Evolutionary conservation across 2,329 filamentous ascomycete genomes (phyloP).

Genomic region (Lachnellula willkommii): DNA sequence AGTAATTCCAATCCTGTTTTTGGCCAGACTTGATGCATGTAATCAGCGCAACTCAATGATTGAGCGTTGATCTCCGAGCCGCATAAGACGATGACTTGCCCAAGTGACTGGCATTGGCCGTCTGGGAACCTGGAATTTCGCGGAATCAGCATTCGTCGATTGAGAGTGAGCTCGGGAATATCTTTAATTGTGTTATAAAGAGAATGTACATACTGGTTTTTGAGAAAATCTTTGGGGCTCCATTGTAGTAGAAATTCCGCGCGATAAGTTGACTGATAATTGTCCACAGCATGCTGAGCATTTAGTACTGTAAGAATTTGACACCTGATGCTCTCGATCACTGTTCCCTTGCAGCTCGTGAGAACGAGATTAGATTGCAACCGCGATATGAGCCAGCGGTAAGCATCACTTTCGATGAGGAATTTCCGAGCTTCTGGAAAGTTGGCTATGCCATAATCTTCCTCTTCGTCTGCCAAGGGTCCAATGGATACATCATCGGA

Average conservation of each 20-base stretch:
- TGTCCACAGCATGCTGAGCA: not conserved
- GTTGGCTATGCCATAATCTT: not conserved
- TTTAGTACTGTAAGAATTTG: not conserved
- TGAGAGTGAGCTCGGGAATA: too few relatives aligned
- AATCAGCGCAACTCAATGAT: not conserved
- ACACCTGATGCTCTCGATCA: not conserved
- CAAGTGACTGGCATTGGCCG: not conserved
- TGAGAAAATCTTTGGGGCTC: not conserved
- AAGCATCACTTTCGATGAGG: not conserved
- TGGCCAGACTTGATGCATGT: not conserved
- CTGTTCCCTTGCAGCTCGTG: constrained; percentile 1
- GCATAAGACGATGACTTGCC: not conserved
- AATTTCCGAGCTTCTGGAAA: not conserved
- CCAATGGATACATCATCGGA: not conserved
- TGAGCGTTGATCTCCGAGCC: not conserved
- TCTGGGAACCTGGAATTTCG: not conserved
- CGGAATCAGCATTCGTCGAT: too few relatives aligned
- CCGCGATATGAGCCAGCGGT: not conserved
- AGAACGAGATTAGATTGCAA: not conserved
- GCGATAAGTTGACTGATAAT: not conserved
- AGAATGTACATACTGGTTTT: not conserved
- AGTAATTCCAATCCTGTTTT: not conserved
- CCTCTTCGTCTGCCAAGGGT: not conserved
- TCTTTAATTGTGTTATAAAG: too few relatives aligned
- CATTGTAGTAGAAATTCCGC: not conserved